A percentile compares a stretch with the other conserved stretches of the same genome.
Conservation (phyloP, 139 green algal genomes). For the Microglena sp. region DNA sequence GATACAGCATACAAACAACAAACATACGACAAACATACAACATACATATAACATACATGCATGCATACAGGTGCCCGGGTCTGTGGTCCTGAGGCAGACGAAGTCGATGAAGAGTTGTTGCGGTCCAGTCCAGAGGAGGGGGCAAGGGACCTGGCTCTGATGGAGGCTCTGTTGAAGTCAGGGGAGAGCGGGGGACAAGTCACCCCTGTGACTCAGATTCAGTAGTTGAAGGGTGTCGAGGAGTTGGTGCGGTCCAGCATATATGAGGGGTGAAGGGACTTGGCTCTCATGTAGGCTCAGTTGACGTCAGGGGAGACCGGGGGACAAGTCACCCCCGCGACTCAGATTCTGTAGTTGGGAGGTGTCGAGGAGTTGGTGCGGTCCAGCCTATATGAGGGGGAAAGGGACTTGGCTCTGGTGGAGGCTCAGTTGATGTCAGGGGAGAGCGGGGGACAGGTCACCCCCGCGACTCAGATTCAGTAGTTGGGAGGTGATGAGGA, state of each 20-base stretch:
- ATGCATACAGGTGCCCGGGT: too few species aligned
- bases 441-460: background rate
- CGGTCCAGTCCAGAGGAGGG: constrained; percentile 24
- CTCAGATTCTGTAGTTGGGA: too few species aligned
- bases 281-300: constrained; percentile 24
- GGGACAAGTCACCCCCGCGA: background rate
- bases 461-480: background rate
- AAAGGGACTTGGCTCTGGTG: constrained; percentile 19
- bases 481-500: too few species aligned
- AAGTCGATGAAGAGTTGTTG: too few species aligned
- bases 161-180: constrained; percentile 22
- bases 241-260: constrained; percentile 10
- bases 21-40: too few species aligned
- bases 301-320: constrained; percentile 7
- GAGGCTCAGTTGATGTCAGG: constrained; percentile 19
- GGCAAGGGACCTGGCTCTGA: constrained; percentile 15
- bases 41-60: too few species aligned
- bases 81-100: too few species aligned
- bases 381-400: constrained; percentile 16
- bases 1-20: too few species aligned
- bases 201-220: background rate
- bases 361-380: too few species aligned
- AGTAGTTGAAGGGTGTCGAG: too few species aligned
- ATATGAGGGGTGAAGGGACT: constrained; percentile 17
- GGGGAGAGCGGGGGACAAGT: background rate